Evolutionary conservation across 257 asterid species (phyloP), one percentile per base, ranked within the genome.

Genomic region (Nicotiana knightiana): DNA sequence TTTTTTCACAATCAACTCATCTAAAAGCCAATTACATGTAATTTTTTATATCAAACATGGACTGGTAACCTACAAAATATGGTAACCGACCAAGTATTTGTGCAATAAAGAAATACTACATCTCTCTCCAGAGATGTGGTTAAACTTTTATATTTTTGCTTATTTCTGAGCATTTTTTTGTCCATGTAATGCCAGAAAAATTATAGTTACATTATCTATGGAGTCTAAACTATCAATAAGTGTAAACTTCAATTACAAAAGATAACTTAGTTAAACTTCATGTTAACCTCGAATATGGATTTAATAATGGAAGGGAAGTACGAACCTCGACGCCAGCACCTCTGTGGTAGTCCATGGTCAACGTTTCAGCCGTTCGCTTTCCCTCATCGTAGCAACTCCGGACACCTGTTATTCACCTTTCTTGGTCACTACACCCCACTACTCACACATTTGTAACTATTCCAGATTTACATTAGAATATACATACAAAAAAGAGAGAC

Each of bases 321-420:
- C 84, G 43, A 81, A 96, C 99, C 99, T 96, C 97, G 85, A 96
- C 98, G 5, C 84, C 92, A 9, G 98, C 99, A 70, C 98, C 99
- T 85, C 99, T 90, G 89, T 96, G 99, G 83, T 96, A 96, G 81
- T 96, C 99, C 99, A 96, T 96, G 73, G 99, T 89, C 94, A 96
- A 89, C 57, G 99, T 96, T 86, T 96, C 99, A 70, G 99, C 99
- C 10, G 99, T 96, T 33, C 99, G 90, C 92, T 96, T 96, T 46
- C 99, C 99, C 87, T 96, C 99, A 73, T 96, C 99, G 87, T 96
- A 96, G 89, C 99, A 96, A 76, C 99, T 96, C 79, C 99, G 91
- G 46, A 94, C 99, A 86, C 99, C 99, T 96, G 95, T 89, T 43
- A 43, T 43, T 67, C 53, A 32, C 57, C 79, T 58, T 82, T 61